phyloP scores from a whole-genome alignment of 2,329 filamentous ascomycete species.

The Hirsutella minnesotensis region DNA sequence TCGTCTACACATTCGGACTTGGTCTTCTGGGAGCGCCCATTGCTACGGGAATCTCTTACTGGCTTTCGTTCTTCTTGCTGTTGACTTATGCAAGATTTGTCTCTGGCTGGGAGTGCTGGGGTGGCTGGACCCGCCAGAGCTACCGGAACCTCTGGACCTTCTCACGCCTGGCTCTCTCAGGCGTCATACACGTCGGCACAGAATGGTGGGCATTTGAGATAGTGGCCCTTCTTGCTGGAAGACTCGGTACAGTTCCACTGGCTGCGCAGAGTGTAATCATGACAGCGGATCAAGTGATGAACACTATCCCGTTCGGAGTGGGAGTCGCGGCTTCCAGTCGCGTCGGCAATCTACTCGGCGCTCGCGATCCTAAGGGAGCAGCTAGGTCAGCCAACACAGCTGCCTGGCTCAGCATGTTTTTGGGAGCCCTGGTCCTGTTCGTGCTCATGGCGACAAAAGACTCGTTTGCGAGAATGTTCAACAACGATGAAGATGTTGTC shows the following conservation, averaged over 20 bases:
- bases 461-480: slow-evolving; percentile 69
- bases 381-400: slow-evolving; percentile 63
- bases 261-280: slow-evolving; percentile 83
- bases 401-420: slow-evolving; percentile 57
- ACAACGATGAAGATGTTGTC: slow-evolving; percentile 62
- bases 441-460: slow-evolving; percentile 60
- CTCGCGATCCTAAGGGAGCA: slow-evolving; percentile 52
- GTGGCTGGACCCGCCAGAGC: slow-evolving; percentile 53
- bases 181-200: slow-evolving; percentile 73
- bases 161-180: slow-evolving; percentile 60
- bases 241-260: slow-evolving; percentile 65
- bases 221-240: slow-evolving; percentile 70
- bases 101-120: slow-evolving; percentile 66
- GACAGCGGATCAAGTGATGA: slow-evolving; percentile 78
- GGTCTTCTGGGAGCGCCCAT: slow-evolving; percentile 70
- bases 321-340: slow-evolving; percentile 70
- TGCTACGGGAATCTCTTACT: slow-evolving; percentile 77
- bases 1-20: slow-evolving; percentile 59
- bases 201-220: slow-evolving; percentile 97
- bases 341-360: slow-evolving; percentile 70
- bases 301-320: slow-evolving; percentile 76
- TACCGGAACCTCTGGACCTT: slow-evolving; percentile 60
- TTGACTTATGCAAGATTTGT: slow-evolving; percentile 63
- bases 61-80: slow-evolving; percentile 68
- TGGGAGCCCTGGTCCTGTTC: slow-evolving; percentile 55